A percentile compares a stretch with the other conserved stretches of the same genome.
These are phyloP conservation scores for Sechiopsis laciniata DNA, from an alignment of 306 rosid genomes.

Conservation along the genomic window DNA sequence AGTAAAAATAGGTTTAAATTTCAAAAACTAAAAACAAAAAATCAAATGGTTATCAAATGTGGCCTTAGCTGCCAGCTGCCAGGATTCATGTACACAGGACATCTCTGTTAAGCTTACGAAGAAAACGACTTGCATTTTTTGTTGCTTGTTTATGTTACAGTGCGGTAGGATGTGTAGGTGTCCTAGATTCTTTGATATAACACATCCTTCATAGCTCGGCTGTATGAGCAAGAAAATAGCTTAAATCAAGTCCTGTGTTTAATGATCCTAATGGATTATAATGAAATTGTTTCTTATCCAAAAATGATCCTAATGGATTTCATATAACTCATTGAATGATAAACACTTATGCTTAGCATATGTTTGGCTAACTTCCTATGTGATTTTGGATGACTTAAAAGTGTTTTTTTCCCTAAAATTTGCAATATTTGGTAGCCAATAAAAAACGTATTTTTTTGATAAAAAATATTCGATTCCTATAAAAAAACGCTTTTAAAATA, in stretches of 20 bases:
- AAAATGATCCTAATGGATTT: neutral
- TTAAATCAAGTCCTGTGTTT: neutral
- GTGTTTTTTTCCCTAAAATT: neutral
- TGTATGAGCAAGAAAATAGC: neutral
- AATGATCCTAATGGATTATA: slow-evolving; percentile 1
- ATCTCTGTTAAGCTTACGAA: neutral
- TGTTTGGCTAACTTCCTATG: neutral
- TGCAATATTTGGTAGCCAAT: neutral
- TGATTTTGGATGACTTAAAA: neutral
- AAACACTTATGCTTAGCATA: neutral
- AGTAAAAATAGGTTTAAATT: too few relatives aligned
- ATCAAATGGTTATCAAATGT: too few relatives aligned
- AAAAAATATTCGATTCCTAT: too few relatives aligned
- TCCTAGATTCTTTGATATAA: neutral
- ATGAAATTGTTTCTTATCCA: too few relatives aligned
- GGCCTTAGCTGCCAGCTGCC: too few relatives aligned
- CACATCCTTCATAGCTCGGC: neutral
- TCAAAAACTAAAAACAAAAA: too few relatives aligned
- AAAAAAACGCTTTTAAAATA: neutral
- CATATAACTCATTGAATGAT: neutral
- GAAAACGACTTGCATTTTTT: neutral
- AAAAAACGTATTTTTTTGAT: too few relatives aligned
- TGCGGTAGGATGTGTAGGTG: neutral
- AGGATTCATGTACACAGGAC: neutral
- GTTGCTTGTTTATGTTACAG: neutral